Base-by-base conservation (phyloP, 2,329 filamentous ascomycete species). In the Colletotrichum godetiae region DNA sequence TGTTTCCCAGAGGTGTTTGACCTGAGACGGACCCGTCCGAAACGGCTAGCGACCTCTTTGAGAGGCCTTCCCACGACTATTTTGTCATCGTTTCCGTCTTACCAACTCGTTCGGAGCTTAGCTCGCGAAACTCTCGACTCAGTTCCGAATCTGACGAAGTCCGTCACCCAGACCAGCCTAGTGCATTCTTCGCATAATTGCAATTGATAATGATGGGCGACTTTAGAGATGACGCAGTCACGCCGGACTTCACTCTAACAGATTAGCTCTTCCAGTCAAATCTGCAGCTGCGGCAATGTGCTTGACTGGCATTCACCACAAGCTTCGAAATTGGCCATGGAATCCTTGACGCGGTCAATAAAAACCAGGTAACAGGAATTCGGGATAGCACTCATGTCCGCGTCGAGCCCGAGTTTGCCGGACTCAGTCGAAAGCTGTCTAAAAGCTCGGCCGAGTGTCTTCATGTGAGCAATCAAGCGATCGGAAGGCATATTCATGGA, bases 11-110 rank as follows among this genome's bases (percentile, higher is more conserved):
- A 70, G 42, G 59, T 65, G 59, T 64, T 65, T 24, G 53, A 69
- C 70, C 66, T 73, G 70, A 69, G 70, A 73, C 70, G 60, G 19
- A 22, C 31, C 55, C 42, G 60, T 64, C 67, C 66, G 60, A 70
- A 70, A 73, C 66, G 70, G 66, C 53, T 60, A 59, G 33, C 42
- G 63, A 31, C 52, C 33, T 55, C 58, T 59, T 42, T 19, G 31
- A 29, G 27, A 59, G 37, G 22, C 56, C 37, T 52, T 19, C 37
- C n/a, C 59, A 69, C 66, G 53, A 63, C 49, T 27, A 59, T n/a
- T 64, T 37, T 60, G 59, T 55, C 53, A 63, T 64, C 35, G 46
- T 65, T 69, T 60, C 42, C 58, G n/a, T 58, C 24, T 60, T 53
- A 31, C 37, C 27, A 31, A 42, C 59, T 55, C 53, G 52, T 72